Evolutionary conservation across 768 basidiomycete species (phyloP).

Genomic region (Rhodotorula sphaerocarpa): DNA sequence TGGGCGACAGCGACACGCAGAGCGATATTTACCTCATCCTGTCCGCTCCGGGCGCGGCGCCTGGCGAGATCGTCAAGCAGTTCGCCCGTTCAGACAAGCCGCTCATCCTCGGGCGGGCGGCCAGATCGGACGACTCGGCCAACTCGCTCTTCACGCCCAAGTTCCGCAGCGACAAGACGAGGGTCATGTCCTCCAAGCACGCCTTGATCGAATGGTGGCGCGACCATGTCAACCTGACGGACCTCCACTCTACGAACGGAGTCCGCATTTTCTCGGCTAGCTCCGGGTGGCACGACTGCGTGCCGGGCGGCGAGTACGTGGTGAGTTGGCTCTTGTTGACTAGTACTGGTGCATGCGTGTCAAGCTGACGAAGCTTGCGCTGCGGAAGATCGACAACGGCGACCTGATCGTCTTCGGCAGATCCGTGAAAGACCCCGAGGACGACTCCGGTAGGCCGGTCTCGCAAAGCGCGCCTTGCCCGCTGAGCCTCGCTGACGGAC

Average conservation of each 20-base stretch:
- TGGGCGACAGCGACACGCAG: neutral
- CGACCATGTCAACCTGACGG: neutral
- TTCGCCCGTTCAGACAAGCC: neutral
- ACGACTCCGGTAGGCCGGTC: neutral
- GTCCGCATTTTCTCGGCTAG: neutral
- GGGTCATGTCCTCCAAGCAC: constrained; percentile 21
- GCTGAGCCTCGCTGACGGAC: neutral
- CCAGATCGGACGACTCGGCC: neutral
- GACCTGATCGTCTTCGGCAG: constrained; percentile 18
- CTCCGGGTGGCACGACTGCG: neutral
- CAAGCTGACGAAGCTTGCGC: neutral
- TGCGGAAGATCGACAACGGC: neutral
- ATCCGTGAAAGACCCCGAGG: neutral
- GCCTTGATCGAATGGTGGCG: constrained; percentile 1
- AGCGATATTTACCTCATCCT: constrained; percentile 1
- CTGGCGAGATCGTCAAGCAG: neutral
- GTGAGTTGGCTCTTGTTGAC: neutral
- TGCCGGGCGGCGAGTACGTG: neutral
- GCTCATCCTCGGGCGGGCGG: constrained; percentile 8
- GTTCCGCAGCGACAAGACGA: constrained; percentile 13
- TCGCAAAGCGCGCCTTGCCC: neutral
- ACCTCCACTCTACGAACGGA: constrained; percentile 17
- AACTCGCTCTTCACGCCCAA: constrained; percentile 1
- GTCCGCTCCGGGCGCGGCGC: neutral
- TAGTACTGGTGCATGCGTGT: no score